phyloP scores from a whole-genome alignment of 73 alveolate genomes.

The Paramecium biaurelia region DNA sequence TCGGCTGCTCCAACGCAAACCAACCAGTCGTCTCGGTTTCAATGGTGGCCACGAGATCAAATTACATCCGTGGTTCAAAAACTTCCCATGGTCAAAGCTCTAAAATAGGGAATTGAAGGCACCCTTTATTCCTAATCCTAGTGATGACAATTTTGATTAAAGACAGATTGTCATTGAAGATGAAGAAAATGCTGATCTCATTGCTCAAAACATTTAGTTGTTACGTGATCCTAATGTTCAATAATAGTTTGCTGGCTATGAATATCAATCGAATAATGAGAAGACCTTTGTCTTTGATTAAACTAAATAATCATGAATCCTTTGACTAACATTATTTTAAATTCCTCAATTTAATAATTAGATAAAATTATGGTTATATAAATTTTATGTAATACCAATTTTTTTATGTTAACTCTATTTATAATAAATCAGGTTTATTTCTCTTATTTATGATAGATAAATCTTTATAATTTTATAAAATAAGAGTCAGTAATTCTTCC shows the following conservation, averaged over 20 bases:
- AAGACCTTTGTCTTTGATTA: neutral
- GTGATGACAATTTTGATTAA: constrained; percentile 59
- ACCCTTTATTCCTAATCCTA: constrained; percentile 72
- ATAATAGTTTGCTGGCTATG: constrained; percentile 2
- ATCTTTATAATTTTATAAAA: too few relatives aligned
- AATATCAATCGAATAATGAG: neutral
- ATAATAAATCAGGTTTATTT: neutral
- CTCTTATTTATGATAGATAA: too few relatives aligned
- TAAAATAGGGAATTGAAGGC: constrained; percentile 81
- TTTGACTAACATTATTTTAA: neutral
- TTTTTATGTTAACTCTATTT: neutral
- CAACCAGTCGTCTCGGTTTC: constrained; percentile 85
- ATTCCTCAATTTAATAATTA: neutral
- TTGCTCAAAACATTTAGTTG: neutral
- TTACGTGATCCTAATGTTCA: constrained; percentile 29
- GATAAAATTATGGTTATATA: neutral
- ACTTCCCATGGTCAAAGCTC: constrained; percentile 87
- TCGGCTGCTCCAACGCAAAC: constrained; percentile 80
- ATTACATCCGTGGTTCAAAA: constrained; percentile 86
- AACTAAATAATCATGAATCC: neutral
- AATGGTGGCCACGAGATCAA: constrained; percentile 87
- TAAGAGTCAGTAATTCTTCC: too few relatives aligned
- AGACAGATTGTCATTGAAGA: constrained; percentile 65
- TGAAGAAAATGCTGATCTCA: constrained; percentile 55
- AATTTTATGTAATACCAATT: too few relatives aligned